Evolutionary conservation across 768 basidiomycete genomes (phyloP).

Genomic region (Boletus tomentosulus): DNA sequence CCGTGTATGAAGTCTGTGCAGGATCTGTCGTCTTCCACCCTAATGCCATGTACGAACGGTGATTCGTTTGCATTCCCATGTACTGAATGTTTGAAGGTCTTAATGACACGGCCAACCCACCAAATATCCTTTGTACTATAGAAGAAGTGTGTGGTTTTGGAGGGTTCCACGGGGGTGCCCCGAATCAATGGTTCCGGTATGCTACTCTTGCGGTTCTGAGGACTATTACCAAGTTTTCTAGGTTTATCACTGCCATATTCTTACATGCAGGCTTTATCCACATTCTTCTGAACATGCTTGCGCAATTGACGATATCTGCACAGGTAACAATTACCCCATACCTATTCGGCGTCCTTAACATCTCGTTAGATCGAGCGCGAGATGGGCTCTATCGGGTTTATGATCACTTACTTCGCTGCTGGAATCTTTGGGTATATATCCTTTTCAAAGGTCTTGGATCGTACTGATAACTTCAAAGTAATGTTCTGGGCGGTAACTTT

Average conservation of each 20-base stretch:
- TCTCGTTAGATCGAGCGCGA: conserved; percentile 74
- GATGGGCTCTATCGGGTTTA: conserved; percentile 85
- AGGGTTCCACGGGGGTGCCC: conserved; percentile 47
- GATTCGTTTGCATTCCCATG: conserved; percentile 2
- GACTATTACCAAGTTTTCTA: conserved; percentile 34
- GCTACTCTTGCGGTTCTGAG: conserved; percentile 34
- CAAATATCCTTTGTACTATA: conserved; percentile 63
- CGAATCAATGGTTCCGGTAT: conserved; percentile 57
- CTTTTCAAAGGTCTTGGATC: background rate
- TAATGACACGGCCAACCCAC: conserved; percentile 82
- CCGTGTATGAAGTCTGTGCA: conserved; percentile 82
- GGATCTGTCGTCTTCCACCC: conserved; percentile 49
- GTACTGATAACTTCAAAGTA: conserved; percentile 38
- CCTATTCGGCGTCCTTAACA: background rate
- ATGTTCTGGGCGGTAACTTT: conserved; percentile 91
- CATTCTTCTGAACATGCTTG: conserved; percentile 84
- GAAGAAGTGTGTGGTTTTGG: conserved; percentile 89
- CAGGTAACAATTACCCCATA: conserved; percentile 43
- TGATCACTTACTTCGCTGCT: conserved; percentile 82
- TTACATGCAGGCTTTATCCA: conserved; percentile 97
- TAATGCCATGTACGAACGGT: conserved; percentile 52
- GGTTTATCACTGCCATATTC: conserved; percentile 87
- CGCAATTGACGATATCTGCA: conserved; percentile 74
- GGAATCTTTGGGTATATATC: conserved; percentile 81
- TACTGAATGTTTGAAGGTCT: conserved; percentile 45